These are phyloP conservation scores for Phoenix dactylifera DNA, from an alignment of 176 grass and related monocot species.

Conservation along the genomic window DNA sequence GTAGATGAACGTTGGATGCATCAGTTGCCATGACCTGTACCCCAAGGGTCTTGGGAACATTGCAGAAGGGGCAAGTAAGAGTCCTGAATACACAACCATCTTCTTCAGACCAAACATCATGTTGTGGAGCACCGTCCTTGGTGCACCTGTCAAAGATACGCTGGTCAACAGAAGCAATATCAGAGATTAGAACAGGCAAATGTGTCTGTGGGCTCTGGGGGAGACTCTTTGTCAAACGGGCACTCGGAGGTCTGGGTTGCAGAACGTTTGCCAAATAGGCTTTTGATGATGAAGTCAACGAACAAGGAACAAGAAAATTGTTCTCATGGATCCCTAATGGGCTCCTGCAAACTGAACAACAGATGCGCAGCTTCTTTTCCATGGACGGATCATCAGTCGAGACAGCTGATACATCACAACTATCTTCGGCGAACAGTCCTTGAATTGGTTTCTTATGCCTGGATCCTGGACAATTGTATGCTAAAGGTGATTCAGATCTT, in stretches of 20 bases:
- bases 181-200: slow-evolving; percentile 42
- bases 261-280: slow-evolving; percentile 46
- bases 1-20: slow-evolving; percentile 42
- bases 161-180: slow-evolving; percentile 45
- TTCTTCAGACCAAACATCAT: slow-evolving; percentile 61
- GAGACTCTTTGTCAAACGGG: slow-evolving; percentile 5
- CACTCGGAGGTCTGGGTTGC: slow-evolving; percentile 33
- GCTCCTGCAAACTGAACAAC: slow-evolving; percentile 53
- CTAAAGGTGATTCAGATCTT: slow-evolving; percentile 17
- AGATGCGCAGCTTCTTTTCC: slow-evolving; percentile 35
- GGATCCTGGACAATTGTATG: neutral
- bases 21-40: slow-evolving; percentile 76
- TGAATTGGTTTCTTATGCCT: slow-evolving; percentile 14
- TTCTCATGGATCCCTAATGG: slow-evolving; percentile 49
- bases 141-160: slow-evolving; percentile 29
- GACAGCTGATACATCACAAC: slow-evolving; percentile 9
- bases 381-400: slow-evolving; percentile 9
- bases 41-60: slow-evolving; percentile 33
- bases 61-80: slow-evolving; percentile 49
- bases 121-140: slow-evolving; percentile 13
- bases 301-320: slow-evolving; percentile 41
- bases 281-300: slow-evolving; percentile 41
- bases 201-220: slow-evolving; percentile 5
- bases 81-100: slow-evolving; percentile 79
- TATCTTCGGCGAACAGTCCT: slow-evolving; percentile 34